These are phyloP conservation scores for Fusarium sp. DNA, from an alignment of 2,329 filamentous ascomycete species.

Conservation along the genomic window DNA sequence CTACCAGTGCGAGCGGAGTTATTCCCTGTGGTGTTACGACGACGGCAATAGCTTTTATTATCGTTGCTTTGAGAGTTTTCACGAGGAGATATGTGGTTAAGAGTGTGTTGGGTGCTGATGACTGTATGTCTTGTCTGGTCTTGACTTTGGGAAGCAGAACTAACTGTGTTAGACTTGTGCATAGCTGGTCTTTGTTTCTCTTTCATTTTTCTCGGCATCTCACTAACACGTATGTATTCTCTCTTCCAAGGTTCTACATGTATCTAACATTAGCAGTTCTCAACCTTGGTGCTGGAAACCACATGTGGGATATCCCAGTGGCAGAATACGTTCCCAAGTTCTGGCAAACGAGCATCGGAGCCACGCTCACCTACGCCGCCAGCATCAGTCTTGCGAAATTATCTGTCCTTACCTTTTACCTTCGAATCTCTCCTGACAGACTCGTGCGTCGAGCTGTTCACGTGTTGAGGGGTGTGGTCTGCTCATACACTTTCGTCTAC, in stretches of 20 bases:
- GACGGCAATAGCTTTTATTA: conserved; percentile 40
- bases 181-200: conserved; percentile 43
- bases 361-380: conserved; percentile 58
- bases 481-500: conserved; percentile 57
- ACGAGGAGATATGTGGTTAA: conserved; percentile 48
- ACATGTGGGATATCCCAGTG: conserved; percentile 48
- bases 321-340: conserved; percentile 41
- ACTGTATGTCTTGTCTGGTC: conserved; percentile 38
- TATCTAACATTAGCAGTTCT: conserved; percentile 36
- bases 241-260: fast-evolving
- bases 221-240: conserved; percentile 41
- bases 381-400: conserved; percentile 57
- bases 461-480: conserved; percentile 51
- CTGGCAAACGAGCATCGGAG: conserved; percentile 51
- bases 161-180: conserved; percentile 42
- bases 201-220: conserved; percentile 41
- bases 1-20: conserved; percentile 41
- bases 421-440: conserved; percentile 53
- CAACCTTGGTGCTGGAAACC: conserved; percentile 44
- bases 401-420: conserved; percentile 60
- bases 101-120: conserved; percentile 45
- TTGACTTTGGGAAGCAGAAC: neutral
- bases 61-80: conserved; percentile 45
- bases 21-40: conserved; percentile 41
- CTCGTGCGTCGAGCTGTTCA: conserved; percentile 41